phyloP scores from a whole-genome alignment of 2,329 filamentous ascomycete genomes.

The Verticillium nubilum region DNA sequence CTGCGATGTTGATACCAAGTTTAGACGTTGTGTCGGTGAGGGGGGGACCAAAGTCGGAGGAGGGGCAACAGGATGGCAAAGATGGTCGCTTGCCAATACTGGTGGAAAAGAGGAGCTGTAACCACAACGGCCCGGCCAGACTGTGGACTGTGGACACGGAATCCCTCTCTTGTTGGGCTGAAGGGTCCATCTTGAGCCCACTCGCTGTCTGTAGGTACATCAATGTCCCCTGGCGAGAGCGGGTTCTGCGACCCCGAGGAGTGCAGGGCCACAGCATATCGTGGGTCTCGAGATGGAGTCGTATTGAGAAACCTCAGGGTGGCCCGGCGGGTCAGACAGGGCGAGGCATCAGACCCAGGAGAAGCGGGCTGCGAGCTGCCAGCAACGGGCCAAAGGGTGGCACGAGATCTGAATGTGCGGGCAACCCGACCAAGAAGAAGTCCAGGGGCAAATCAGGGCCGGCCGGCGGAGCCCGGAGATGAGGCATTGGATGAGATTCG shows the following conservation, averaged over 20 bases:
- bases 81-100: not conserved
- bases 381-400: not conserved
- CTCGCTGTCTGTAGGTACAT: not conserved
- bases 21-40: not conserved
- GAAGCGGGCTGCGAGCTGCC: not conserved
- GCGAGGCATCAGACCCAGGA: not conserved
- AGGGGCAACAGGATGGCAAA: not conserved
- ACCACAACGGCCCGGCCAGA: not conserved
- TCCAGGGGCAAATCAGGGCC: not conserved
- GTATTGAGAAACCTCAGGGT: not conserved
- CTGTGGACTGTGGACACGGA: not conserved
- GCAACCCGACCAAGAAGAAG: not conserved
- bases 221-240: not conserved
- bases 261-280: not conserved
- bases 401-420: not conserved
- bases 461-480: not conserved
- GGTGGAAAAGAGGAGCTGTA: not conserved
- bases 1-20: not conserved
- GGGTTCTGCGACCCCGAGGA: not conserved
- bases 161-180: not conserved
- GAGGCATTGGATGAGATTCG: not conserved
- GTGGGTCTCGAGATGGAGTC: not conserved
- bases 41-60: not conserved
- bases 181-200: not conserved
- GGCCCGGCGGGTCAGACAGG: not conserved